These are phyloP conservation scores for Phyllosticta paracitricarpa DNA, from an alignment of 2,329 filamentous ascomycete genomes.

Conservation along the genomic window DNA sequence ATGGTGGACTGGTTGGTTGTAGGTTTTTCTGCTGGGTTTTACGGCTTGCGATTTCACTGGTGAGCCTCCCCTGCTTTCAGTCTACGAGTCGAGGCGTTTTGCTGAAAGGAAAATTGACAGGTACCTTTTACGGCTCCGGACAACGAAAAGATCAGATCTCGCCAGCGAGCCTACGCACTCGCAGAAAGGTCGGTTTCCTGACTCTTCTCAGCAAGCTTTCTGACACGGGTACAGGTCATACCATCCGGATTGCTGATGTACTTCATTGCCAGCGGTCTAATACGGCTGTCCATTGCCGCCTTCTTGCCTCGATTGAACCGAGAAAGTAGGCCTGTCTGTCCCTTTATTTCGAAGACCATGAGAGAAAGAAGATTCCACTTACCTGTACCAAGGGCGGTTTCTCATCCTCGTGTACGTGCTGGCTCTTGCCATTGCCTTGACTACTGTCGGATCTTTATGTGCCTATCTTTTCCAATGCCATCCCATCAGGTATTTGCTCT, in stretches of 20 bases:
- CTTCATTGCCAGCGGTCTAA: constrained; percentile 23
- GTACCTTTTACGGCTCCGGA: not conserved
- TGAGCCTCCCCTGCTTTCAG: not conserved
- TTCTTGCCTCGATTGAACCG: constrained; percentile 27
- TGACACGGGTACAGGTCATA: constrained; percentile 12
- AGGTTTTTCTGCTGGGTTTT: constrained; percentile 2
- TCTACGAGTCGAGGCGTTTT: not conserved
- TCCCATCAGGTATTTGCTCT: constrained; percentile 4
- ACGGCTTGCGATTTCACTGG: constrained; percentile 4
- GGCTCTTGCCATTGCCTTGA: not conserved
- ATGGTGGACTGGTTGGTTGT: not conserved
- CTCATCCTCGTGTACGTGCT: constrained; percentile 1
- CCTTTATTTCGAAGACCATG: not conserved
- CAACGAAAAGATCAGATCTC: not conserved
- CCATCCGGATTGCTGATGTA: constrained; percentile 14
- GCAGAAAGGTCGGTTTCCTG: not conserved
- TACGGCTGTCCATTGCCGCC: constrained; percentile 26
- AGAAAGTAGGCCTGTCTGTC: constrained; percentile 20
- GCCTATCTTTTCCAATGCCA: constrained; percentile 10
- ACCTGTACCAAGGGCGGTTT: not conserved
- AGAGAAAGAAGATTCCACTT: not conserved
- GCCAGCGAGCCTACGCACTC: not conserved
- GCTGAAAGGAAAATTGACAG: not conserved
- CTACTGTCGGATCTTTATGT: constrained; percentile 3
- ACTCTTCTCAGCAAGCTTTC: not conserved